phyloP scores from a whole-genome alignment of 192 early-diverging fungal genomes.

The Glomus cerebriforme region DNA sequence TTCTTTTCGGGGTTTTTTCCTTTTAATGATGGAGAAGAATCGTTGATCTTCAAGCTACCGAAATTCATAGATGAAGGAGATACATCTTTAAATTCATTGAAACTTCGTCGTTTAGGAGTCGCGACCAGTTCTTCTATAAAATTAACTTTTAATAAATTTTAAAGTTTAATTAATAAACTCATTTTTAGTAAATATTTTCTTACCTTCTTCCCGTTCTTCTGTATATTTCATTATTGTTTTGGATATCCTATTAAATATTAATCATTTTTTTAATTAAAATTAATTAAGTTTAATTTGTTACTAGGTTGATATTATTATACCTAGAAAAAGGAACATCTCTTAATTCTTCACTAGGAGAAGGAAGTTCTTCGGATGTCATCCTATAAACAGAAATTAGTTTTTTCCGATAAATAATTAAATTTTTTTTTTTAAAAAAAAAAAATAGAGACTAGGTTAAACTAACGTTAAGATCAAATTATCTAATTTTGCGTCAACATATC shows the following conservation, averaged over 20 bases:
- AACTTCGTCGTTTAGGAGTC: not conserved
- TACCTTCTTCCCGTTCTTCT: not conserved
- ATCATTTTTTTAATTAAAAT: not conserved
- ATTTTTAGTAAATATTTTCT: not conserved
- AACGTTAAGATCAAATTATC: too few relatives aligned
- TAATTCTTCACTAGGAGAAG: slow-evolving; percentile 9
- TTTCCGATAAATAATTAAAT: too few relatives aligned
- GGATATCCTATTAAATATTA: not conserved
- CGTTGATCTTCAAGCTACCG: too few relatives aligned
- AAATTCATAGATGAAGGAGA: not conserved
- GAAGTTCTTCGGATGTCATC: not conserved
- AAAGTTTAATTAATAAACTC: too few relatives aligned
- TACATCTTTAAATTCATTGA: not conserved
- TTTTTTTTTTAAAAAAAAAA: not conserved
- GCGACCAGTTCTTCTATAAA: not conserved
- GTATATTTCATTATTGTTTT: not conserved
- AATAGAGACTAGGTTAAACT: not conserved
- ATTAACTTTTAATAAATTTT: too few relatives aligned
- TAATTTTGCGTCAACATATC: too few relatives aligned
- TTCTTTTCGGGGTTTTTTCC: not conserved
- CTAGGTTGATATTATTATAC: not conserved
- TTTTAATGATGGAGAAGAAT: not conserved
- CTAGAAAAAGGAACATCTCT: slow-evolving; percentile 3
- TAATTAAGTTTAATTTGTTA: not conserved
- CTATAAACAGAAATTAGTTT: not conserved